Evolutionary conservation across 2,329 filamentous ascomycete genomes (phyloP).

Genomic region (Daldinia sp.): DNA sequence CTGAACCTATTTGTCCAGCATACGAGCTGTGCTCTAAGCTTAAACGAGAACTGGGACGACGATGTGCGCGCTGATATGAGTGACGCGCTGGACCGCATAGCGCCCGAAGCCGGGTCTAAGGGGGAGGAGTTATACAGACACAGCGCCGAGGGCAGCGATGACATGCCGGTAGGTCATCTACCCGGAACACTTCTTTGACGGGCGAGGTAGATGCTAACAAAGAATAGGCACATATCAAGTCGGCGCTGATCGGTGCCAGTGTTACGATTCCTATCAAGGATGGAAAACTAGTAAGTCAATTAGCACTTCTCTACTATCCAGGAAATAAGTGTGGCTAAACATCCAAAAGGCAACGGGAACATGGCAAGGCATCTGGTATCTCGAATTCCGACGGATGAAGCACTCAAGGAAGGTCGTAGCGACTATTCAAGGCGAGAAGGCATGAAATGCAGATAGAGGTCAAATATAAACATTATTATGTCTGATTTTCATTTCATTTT

Average conservation of each 20-base stretch:
- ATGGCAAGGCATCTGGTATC: conserved; percentile 92
- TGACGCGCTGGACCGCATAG: conserved; percentile 90
- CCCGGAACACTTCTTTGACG: background rate
- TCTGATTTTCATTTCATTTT: background rate
- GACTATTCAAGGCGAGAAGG: conserved; percentile 89
- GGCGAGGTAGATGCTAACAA: background rate
- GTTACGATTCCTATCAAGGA: conserved; percentile 91
- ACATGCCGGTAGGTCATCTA: conserved; percentile 78
- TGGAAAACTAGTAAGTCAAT: conserved; percentile 70
- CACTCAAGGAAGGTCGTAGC: conserved; percentile 86
- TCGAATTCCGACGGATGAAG: conserved; percentile 83
- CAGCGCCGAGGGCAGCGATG: conserved; percentile 85
- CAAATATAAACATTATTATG: background rate
- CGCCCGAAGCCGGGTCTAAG: conserved; percentile 76
- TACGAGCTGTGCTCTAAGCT: conserved; percentile 85
- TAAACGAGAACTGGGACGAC: conserved; percentile 91
- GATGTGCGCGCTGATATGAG: conserved; percentile 95
- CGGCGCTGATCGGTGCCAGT: conserved; percentile 85
- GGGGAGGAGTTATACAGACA: conserved; percentile 83
- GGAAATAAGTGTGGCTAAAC: conserved; percentile 4
- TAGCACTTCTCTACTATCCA: background rate
- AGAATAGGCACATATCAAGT: conserved; percentile 86
- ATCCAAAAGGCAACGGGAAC: conserved; percentile 64
- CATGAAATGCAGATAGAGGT: conserved; percentile 38
- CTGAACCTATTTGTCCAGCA: conserved; percentile 95